Evolutionary conservation across 495 filamentous ascomycete species (phyloP), one percentile per base, ranked within the genome.

Genomic region (Hypoxylon trugodes): DNA sequence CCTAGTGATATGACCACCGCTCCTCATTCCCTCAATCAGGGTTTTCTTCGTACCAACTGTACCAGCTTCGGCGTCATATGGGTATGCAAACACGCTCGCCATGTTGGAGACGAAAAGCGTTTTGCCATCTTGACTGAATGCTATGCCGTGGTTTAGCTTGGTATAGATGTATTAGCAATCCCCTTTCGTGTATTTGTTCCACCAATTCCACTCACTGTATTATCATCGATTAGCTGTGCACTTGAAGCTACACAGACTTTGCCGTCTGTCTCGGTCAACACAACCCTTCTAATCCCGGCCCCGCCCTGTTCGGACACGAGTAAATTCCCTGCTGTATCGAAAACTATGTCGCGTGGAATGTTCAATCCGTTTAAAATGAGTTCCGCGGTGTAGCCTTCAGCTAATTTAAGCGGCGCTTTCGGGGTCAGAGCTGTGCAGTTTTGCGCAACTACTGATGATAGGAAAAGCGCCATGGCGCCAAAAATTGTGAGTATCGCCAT

Each of bases 101-200:
- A 81, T 42, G 33, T 75, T 82, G 10, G 85, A 88, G 2, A 84
- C 85, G 65, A 86, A 89, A 32, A 90, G 73, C 0, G 84, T 89
- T 42, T 73, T 80, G 41, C 87, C 86, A 71, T 89, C 85, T 8
- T 65, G 62, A 16, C 81, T 86, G 13, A 90, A 59, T 10, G 81
- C 80, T 24, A 90, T 76, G 7, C 87, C 87, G 68, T 90, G 87
- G 68, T 88, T 88, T 2, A 89, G 72, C 78, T 86, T 25, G 13
- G 26, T 21, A 16, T 10, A 7, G 10, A 36, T 38, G 8, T 9
- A 22, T 50, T 1, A 54, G 36, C 16, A 33, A 19, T 41, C 28
- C 15, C n/a, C n/a, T n/a, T n/a, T n/a, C n/a, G 36, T 13, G 13
- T 38, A 16, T 15, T 38, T 16, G 13, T 53, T 16, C n/a, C n/a